A percentile compares a stretch with the other conserved stretches of the same genome.
Conservation (phyloP, 148 eudicot species). For the Tetragonia tetragonoides region DNA sequence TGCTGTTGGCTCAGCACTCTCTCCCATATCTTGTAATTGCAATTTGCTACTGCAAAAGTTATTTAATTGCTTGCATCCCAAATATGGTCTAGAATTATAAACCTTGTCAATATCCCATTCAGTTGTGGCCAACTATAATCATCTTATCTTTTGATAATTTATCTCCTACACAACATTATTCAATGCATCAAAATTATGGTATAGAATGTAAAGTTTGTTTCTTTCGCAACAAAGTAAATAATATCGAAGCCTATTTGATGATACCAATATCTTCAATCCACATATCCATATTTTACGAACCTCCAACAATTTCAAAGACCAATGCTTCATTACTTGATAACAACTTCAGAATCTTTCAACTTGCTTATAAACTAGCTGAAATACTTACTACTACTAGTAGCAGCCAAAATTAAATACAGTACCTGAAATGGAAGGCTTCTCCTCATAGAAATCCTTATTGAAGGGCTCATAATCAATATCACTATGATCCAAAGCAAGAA, state of each 20-base stretch:
- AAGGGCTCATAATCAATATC: constrained; percentile 71
- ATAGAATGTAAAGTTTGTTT: neutral
- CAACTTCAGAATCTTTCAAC: neutral
- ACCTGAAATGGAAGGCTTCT: constrained; percentile 89
- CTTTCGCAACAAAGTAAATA: neutral
- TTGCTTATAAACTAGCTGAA: neutral
- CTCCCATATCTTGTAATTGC: neutral
- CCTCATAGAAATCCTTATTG: constrained; percentile 89
- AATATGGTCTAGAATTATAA: neutral
- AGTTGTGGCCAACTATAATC: neutral
- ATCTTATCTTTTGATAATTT: neutral
- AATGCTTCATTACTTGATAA: neutral
- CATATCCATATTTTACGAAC: neutral
- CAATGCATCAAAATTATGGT: too few relatives aligned
- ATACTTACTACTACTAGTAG: neutral
- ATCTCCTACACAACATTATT: neutral
- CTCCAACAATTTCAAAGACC: neutral
- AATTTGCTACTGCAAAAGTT: neutral
- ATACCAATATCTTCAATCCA: neutral
- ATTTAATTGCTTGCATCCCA: neutral
- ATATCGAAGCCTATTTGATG: neutral
- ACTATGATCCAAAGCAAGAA: constrained; percentile 79
- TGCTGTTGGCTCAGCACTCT: neutral
- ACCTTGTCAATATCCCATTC: neutral
- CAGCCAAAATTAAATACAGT: neutral